Base-by-base conservation (phyloP, 169 alveolate species). In the Plasmodium malariae region DNA sequence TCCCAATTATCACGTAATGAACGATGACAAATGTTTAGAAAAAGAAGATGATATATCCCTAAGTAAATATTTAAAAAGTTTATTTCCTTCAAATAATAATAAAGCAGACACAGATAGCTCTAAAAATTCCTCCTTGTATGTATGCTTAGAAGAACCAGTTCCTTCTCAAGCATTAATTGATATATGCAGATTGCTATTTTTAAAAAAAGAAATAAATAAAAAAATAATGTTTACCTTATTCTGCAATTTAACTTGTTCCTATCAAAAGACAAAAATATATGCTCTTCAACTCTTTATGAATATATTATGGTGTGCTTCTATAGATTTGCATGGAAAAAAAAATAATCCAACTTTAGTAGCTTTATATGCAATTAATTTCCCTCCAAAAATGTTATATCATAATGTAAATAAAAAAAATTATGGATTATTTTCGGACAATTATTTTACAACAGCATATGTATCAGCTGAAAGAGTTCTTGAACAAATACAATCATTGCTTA, bases 401-500 rank as follows among this genome's bases (percentile, higher is more conserved):
- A 88, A 73, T 60, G 80, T 91, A 0, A 65, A 69, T 24, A 65
- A 85, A 24, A 70, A 65, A 63, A 54, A 74, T 24, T 43, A 48
- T 67, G 74, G 74, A 9, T 76, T 70, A 17, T 71, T 83, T 43
- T 76, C 90, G 24, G 74, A 92, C 54, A 68, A 89, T 55, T 55
- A 54, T 32, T 59, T 60, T 11, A 71, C 86, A 5, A 78, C 94
- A 51, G 88, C 95, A 28, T 93, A 85, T 32, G 91, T 93, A 24
- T 88, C 95, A 21, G 92, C 93, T 19, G 96, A 93, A 57, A 80
- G 94, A 34, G 96, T 93, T 7, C 40, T 93, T 87, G 96, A 93
- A 78, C 96, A 93, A 74, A 80, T 93, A 37, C 91, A 94, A 24
- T 92, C 95, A 36, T 63, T 93, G 21, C 68, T 93, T 12, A 93